Conservation (phyloP, 2,329 filamentous ascomycete genomes). For the Colletotrichum shisoi region DNA sequence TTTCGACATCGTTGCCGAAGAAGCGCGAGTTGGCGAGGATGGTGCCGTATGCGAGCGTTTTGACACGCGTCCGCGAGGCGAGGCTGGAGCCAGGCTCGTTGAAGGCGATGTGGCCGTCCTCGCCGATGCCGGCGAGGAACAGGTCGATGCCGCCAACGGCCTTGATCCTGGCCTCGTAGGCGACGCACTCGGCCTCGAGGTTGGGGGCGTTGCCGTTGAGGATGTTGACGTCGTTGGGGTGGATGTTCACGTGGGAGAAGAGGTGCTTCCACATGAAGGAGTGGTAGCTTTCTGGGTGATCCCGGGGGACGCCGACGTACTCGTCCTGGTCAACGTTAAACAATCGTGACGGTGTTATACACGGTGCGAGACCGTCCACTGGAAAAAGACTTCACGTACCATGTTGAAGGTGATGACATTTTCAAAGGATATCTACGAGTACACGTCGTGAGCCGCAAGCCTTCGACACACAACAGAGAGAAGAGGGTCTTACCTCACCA, state of each 20-base stretch:
- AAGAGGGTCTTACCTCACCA: conserved; percentile 57
- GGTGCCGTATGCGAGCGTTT: conserved; percentile 87
- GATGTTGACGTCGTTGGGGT: conserved; percentile 83
- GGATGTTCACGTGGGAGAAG: conserved; percentile 84
- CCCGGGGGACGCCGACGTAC: conserved; percentile 82
- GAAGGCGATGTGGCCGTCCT: conserved; percentile 89
- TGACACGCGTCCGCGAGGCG: conserved; percentile 79
- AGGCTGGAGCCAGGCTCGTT: conserved; percentile 87
- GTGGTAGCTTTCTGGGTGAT: conserved; percentile 87
- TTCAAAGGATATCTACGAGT: conserved; percentile 75
- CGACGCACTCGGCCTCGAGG: conserved; percentile 77
- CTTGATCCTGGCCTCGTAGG: conserved; percentile 81
- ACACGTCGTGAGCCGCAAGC: conserved; percentile 33
- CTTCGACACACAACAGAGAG: background rate
- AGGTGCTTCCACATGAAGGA: conserved; percentile 94
- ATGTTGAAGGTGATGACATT: conserved; percentile 94
- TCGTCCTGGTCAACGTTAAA: conserved; percentile 67
- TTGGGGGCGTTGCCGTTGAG: conserved; percentile 81
- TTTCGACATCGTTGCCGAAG: conserved; percentile 76
- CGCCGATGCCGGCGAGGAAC: conserved; percentile 84
- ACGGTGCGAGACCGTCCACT: too few relatives aligned
- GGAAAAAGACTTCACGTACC: conserved; percentile 57
- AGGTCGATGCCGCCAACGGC: conserved; percentile 80
- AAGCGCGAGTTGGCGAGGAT: conserved; percentile 86
- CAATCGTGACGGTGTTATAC: background rate